phyloP scores from a whole-genome alignment of 1,284 basidiomycete genomes.

The Inonotus obliquus region DNA sequence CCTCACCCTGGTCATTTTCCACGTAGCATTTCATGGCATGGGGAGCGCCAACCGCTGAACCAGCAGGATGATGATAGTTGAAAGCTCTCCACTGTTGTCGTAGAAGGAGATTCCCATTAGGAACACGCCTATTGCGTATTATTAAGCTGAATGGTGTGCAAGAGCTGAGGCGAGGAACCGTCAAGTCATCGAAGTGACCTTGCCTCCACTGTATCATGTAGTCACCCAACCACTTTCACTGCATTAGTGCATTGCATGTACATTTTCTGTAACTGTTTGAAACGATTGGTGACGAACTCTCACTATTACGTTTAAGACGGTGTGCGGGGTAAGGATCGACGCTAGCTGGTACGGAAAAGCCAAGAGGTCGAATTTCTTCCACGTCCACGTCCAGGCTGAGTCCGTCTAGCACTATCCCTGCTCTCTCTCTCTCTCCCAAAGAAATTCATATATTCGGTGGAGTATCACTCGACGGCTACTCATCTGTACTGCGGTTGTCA shows the following conservation, averaged over 20 bases:
- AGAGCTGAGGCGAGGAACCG: background rate
- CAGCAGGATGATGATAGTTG: background rate
- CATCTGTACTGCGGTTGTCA: background rate
- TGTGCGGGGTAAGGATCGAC: too few relatives aligned
- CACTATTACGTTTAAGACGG: too few relatives aligned
- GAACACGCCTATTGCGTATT: background rate
- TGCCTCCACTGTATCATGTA: background rate
- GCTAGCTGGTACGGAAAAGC: background rate
- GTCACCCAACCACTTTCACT: background rate
- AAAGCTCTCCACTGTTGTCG: too few relatives aligned
- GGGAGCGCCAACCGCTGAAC: conserved; percentile 4
- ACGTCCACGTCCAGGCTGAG: too few relatives aligned
- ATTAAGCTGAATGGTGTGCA: background rate
- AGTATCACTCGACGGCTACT: background rate
- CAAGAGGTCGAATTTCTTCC: background rate
- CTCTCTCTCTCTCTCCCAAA: background rate
- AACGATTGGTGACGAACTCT: background rate
- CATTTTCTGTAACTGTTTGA: background rate
- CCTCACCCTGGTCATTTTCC: background rate
- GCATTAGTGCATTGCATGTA: background rate
- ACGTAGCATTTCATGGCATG: background rate
- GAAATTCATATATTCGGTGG: background rate
- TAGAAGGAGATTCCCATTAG: background rate
- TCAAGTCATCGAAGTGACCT: background rate
- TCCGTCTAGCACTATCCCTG: too few relatives aligned